Base-by-base conservation (phyloP, 2,329 filamentous ascomycete species). In the Rasamsonia emersonii region DNA sequence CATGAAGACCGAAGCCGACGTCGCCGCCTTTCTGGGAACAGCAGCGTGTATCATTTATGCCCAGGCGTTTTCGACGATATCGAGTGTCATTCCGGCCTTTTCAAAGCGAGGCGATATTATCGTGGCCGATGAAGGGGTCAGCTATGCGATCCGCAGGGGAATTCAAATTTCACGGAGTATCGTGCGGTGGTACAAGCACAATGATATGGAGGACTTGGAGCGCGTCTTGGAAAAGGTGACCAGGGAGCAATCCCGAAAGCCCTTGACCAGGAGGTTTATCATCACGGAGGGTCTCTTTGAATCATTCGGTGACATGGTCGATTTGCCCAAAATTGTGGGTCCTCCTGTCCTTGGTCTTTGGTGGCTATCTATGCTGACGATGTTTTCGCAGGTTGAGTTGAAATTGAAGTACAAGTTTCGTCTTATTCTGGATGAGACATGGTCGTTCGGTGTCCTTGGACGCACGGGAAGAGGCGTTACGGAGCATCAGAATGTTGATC, bases 351-450 rank as follows among this genome's bases (percentile, higher is more conserved):
- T 34, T 28, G 6, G 29, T 6, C 6, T 28, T 5, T 30, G 2
- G 18, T 21, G 1, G 8, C 4, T 6, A 5, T 10, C 18, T 13
- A 9, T 23, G 18, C 37, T 46, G 30, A 45, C 29, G 6, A 27
- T 17, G 16, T 27, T 8, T 36, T 11, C 29, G 3, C 44, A 85
- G 81, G 71, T 96, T 42, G 89, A 94, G 56, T 71, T 98, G 46
- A 95, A 95, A 63, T 78, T 88, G 46, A 84, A 82, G 58, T 95
- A 96, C 73, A 98, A 95, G 65, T 98, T 96, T 68, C 86, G 91
- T 49, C 75, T 98, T 35, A 93, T 96, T 44, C 77, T 98, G 21
- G 91, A 98, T 58, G 91, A 98, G 67, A 94, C 88, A 2, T 93
- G 85, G 81, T 95, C 88, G 1, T 98, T 96, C 55, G 93, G 89